Base-by-base conservation (phyloP, 805 yeast species). In the Lipomyces anomalus region DNA sequence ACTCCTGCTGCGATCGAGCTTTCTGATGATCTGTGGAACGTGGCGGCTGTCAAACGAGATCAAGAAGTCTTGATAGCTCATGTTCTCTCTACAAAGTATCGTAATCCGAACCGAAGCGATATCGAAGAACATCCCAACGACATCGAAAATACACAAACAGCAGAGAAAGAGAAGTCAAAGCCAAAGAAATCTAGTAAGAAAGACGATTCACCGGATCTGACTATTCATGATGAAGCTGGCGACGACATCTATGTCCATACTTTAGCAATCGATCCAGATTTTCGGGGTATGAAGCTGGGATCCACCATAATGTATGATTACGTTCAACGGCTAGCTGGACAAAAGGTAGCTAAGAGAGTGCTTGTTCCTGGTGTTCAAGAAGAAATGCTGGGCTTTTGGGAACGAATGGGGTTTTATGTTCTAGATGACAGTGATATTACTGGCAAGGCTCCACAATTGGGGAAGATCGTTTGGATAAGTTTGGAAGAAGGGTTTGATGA, bases 241-340 rank as follows among this genome's bases (percentile, higher is more conserved):
- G 68, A 78, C 38, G 70, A 73, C 34, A 78, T 90, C 47, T 96
- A 89, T 2, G 72, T 90, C 40, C 97, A 92, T 63, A 79, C 92
- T 3, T 68, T 90, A 21, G 89, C 79, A 2, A 77, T 92, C 22
- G 79, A 79, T 56, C 84, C 88, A 40, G 49, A 79, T 33, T 86
- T 79, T 73, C 86, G 82, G 62, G 85, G 89, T 48, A 76, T 79
- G 65, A 85, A 84, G 61, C 70, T 92, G 48, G 97, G 95, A 6
- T 78, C 95, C 11, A 69, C 88, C 47, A 67, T 90, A 60, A 66
- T 90, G 58, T 87, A 84, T 56, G 98, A 90, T 66, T 92, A 85
- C 67, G 75, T 89, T 50, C 97, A 92, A 65, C 85, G 90, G 61
- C 69, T 90, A 64, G 78, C 86, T 40, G 87, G 87, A 62, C 95